Conservation (phyloP, 2,329 filamentous ascomycete species). For the Ophiostoma montium region DNA sequence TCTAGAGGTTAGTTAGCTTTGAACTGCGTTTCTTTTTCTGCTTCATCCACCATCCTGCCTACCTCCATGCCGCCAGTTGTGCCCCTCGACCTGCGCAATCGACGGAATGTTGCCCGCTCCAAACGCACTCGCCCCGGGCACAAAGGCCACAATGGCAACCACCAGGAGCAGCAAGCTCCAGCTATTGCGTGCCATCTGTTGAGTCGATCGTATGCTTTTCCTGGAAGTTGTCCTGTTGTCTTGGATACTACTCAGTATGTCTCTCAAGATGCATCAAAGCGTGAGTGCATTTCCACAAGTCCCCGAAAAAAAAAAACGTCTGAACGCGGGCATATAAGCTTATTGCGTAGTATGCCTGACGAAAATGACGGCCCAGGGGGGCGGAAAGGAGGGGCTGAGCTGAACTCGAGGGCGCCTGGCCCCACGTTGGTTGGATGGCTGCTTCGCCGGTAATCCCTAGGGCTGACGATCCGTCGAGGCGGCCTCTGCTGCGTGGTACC, state of each 20-base stretch:
- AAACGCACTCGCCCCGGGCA: slow-evolving; percentile 47
- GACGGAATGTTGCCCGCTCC: slow-evolving; percentile 61
- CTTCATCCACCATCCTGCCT: slow-evolving; percentile 5
- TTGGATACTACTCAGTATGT: no score
- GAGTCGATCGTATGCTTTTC: not conserved
- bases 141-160: slow-evolving; percentile 38
- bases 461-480: no score
- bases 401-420: not conserved
- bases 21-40: not conserved
- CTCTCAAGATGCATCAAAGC: no score
- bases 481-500: no score
- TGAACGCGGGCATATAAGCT: slow-evolving; percentile 7
- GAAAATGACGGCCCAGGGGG: slow-evolving; percentile 1
- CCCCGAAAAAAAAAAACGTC: no score
- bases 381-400: slow-evolving; percentile 6
- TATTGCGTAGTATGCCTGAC: not conserved
- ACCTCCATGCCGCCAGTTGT: slow-evolving; percentile 58
- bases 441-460: not conserved
- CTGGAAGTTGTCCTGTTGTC: no score
- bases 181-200: slow-evolving; percentile 32
- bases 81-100: slow-evolving; percentile 48
- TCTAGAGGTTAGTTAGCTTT: slow-evolving; percentile 27
- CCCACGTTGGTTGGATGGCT: slow-evolving; percentile 6
- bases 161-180: slow-evolving; percentile 39
- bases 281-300: no score